A percentile compares a stretch with the other conserved stretches of the same genome.
These are phyloP conservation scores for Mycosphaerella arachidis DNA, from an alignment of 2,329 filamentous ascomycete species.

Conservation along the genomic window DNA sequence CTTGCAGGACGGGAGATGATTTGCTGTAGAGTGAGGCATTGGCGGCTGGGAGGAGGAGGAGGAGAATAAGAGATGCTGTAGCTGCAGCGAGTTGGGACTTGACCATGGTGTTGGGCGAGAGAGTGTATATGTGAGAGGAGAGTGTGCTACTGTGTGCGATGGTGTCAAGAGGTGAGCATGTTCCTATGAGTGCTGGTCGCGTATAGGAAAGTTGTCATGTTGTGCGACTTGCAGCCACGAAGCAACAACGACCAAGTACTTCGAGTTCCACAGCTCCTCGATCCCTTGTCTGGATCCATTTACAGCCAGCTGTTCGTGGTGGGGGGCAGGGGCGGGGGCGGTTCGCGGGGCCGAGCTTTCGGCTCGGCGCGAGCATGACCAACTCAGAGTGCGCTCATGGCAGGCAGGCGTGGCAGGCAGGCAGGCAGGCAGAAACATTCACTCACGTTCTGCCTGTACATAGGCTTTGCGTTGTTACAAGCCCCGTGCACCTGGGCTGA, in stretches of 20 bases:
- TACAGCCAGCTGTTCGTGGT: neutral
- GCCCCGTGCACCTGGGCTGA: neutral
- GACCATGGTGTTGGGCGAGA: slow-evolving; percentile 16
- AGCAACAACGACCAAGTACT: no score
- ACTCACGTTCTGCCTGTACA: neutral
- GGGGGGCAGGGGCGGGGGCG: no score
- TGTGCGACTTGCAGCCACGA: neutral
- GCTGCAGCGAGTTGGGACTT: slow-evolving; percentile 42
- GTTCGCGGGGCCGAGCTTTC: neutral
- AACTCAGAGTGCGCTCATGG: neutral
- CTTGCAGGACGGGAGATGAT: slow-evolving; percentile 78
- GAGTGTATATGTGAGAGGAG: neutral
- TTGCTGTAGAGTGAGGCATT: slow-evolving; percentile 77
- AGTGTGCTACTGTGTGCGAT: neutral
- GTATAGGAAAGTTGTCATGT: slow-evolving; percentile 20
- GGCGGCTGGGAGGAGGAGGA: slow-evolving; percentile 63
- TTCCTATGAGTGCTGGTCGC: neutral
- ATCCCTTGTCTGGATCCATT: no score
- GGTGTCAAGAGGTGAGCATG: neutral
- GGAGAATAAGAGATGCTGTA: slow-evolving; percentile 60
- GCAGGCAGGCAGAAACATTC: slow-evolving; percentile 3
- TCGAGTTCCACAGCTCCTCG: neutral
- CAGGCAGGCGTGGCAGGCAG: neutral
- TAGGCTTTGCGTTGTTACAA: neutral
- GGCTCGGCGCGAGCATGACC: neutral